Base-by-base conservation (phyloP, 306 rosid genomes). In the Rosa chinensis region DNA sequence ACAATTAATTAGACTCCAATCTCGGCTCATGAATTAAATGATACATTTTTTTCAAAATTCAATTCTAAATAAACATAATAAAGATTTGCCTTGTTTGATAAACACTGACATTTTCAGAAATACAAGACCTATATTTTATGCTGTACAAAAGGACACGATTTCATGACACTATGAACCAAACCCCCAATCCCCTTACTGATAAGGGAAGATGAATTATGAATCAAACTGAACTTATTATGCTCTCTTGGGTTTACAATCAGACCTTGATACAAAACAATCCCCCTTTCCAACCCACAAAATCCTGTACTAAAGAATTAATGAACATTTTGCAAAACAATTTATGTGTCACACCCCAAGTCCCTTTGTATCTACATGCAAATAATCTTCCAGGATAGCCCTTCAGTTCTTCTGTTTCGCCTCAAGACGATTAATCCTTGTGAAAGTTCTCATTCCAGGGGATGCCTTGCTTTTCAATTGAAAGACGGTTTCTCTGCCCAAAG, bases 311-410 rank as follows among this genome's bases (percentile, higher is more conserved):
- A 85, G 84, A 82, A 83, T 81, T 28, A 69, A 70, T 40, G 78
- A 77, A 84, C 75, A 75, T 77, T 75, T 75, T 80, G 78, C 72
- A 79, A 80, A 76, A 62, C 82, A 86, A 72, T 75, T 66, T 20
- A 32, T 80, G 85, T 83, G 80, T 83, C 75, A 74, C 73, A 83
- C 75, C 78, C 80, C 52, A 62, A 42, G 52, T 39, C 77, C 82
- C 79, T 84, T 59, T 80, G 75, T 86, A 85, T 88, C 89, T 90
- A 88, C 92, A 85, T 49, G 74, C 80, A 82, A 68, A 81, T 39
- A 18, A 23, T 79, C 52, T 45, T 53, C 73, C 66, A 44, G 35
- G 43, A 50, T 74, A 43, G 37, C 74, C 66, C 45, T 68, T 58
- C 56, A 71, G 44, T 45, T 58, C 76, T 68, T 49, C 21, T 62